Evolutionary conservation across 179 eudicot species (phyloP), one percentile per base, ranked within the genome.

Genomic region (Amaranthus tricolor): DNA sequence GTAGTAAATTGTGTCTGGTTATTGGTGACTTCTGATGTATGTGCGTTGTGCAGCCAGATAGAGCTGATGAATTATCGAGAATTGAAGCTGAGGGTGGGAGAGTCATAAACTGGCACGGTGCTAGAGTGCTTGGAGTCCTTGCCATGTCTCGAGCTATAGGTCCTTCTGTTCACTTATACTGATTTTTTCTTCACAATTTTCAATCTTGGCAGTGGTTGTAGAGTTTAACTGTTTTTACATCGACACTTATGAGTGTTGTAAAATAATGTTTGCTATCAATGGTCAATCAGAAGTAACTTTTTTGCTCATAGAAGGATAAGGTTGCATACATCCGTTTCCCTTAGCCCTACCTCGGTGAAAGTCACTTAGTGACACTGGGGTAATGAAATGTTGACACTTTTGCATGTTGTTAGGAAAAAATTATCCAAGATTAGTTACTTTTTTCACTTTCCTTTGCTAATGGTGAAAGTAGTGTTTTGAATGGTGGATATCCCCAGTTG

Each of bases 121-220:
- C 94, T 68, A 82, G 94, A 77, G 94, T 90, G 50, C 81, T 82
- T 70, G 94, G 94, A 78, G 94, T 90, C 79, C 94, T 89, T 82
- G 86, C 94, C 72, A 89, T 88, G 91, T 90, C 94, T 49, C 86
- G 94, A 82, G 88, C 94, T 54, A 90, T 90, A 79, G 94, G 94
- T 88, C 73, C 52, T 14, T 78, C 43, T 45, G 63, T 54, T 55
- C 31, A 40, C 72, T 49, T n/a, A 20, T 68, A 72, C 78, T 76
- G 58, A 59, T 0, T 2, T 60, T 40, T 40, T 14, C 6, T 75
- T 45, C 78, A 40, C 56, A 44, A 9, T 54, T 20, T 75, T 15
- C 24, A 20, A 47, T 3, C 56, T 11, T 48, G 47, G n/a, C 53
- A 58, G 76, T 16, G 31, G 17, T 2, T 62, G 15, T 57, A 62